phyloP scores from a whole-genome alignment of 129 eudicot genomes.

The Flaveria robusta region DNA sequence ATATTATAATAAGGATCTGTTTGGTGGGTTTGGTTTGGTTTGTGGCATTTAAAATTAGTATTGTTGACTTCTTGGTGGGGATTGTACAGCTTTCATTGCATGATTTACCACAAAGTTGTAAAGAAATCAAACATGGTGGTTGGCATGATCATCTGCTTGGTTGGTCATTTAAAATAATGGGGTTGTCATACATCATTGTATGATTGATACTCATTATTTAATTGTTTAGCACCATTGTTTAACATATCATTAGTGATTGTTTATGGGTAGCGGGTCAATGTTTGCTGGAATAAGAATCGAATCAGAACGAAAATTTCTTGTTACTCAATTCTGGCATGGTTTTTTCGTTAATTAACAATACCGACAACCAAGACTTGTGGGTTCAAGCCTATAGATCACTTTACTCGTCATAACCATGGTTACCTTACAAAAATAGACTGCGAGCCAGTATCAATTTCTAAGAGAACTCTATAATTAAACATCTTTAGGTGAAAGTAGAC shows the following conservation, averaged over 20 bases:
- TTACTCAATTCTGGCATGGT: not conserved
- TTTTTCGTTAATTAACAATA: not conserved
- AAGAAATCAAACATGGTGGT: slow-evolving; percentile 21
- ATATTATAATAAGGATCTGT: not conserved
- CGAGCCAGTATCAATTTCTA: too few relatives aligned
- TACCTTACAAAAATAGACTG: not conserved
- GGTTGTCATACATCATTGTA: slow-evolving; percentile 18
- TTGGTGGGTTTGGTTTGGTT: slow-evolving; percentile 32
- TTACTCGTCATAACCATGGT: slow-evolving; percentile 22
- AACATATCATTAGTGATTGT: slow-evolving; percentile 13
- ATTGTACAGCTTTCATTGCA: slow-evolving; percentile 10
- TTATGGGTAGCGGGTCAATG: slow-evolving; percentile 18
- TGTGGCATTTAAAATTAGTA: slow-evolving; percentile 24
- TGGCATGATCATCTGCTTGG: slow-evolving; percentile 33
- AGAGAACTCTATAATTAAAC: too few relatives aligned
- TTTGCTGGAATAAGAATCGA: not conserved
- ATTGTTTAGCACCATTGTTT: slow-evolving; percentile 14
- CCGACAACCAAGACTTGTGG: slow-evolving; percentile 11
- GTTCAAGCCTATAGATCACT: slow-evolving; percentile 37
- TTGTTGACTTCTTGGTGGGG: slow-evolving; percentile 30
- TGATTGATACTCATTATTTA: slow-evolving; percentile 20
- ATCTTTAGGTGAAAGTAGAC: too few relatives aligned
- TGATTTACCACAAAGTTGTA: slow-evolving; percentile 3
- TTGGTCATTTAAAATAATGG: slow-evolving; percentile 17
- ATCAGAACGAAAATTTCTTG: not conserved